Percentiles rank a stretch among this genome's conserved stretches.
Conservation (phyloP, 257 asterid species). For the Datura wrightii region DNA sequence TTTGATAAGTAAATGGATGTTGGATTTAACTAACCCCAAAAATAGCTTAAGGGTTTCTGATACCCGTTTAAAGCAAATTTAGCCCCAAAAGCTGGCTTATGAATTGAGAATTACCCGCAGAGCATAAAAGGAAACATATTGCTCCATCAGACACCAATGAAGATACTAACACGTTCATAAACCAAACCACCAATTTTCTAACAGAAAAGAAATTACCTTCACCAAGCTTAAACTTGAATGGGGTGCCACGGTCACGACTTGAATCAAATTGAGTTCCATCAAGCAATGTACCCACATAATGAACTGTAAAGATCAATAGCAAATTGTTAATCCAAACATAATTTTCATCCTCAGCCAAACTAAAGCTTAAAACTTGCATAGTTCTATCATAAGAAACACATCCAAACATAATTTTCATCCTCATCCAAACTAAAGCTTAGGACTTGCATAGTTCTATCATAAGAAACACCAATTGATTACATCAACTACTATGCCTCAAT, state of each 20-base stretch:
- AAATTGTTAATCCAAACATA: background rate
- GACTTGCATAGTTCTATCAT: background rate
- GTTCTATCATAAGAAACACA: background rate
- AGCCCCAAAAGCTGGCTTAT: background rate
- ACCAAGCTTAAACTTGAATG: constrained; percentile 56
- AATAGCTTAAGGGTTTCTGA: background rate
- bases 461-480: background rate
- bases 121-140: background rate
- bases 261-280: constrained; percentile 67
- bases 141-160: background rate
- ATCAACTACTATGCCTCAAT: background rate
- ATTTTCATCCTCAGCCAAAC: constrained; percentile 3
- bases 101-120: background rate
- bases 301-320: constrained; percentile 54
- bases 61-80: no score
- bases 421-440: constrained; percentile 1
- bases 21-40: background rate
- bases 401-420: background rate
- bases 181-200: background rate
- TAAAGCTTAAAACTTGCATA: background rate
- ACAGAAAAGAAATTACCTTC: constrained; percentile 44
- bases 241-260: constrained; percentile 51
- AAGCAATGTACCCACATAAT: constrained; percentile 61
- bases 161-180: background rate
- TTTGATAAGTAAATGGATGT: background rate